Base-by-base conservation (phyloP, 805 yeast species). In the Clavispora phyllophila region DNA sequence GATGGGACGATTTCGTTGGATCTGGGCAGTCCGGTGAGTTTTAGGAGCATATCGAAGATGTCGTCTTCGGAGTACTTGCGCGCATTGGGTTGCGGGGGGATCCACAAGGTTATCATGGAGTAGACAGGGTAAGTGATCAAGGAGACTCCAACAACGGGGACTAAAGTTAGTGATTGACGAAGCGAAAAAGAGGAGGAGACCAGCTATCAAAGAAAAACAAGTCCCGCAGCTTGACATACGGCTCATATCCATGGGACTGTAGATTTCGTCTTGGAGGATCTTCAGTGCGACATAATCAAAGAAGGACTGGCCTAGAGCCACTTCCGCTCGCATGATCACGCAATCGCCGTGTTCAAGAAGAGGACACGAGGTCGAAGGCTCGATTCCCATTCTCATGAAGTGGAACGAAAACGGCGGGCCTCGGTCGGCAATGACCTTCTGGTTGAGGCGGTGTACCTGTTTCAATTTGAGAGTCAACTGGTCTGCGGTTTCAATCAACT, bases 161-260 rank as follows among this genome's bases (percentile, higher is more conserved):
- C 52, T 48, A 24, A 6, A 10, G 47, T 47, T 41, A 45, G 49
- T n/a, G n/a, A n/a, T n/a, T n/a, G n/a, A n/a, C n/a, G n/a, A n/a
- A n/a, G n/a, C n/a, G n/a, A n/a, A n/a, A n/a, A n/a, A n/a, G n/a
- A n/a, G n/a, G n/a, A n/a, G n/a, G n/a, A n/a, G n/a, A n/a, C n/a
- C n/a, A n/a, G n/a, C n/a, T n/a, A n/a, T n/a, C n/a, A n/a, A n/a
- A n/a, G n/a, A 9, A 23, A 18, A 12, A 5, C 14, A 15, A 9
- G 8, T 10, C n/a, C n/a, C n/a, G 14, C 12, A 36, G 13, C 5
- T 7, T 33, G 6, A 41, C 47, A 8, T 34, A 44, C 47, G 23
- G 13, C 33, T 28, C 19, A 25, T 20, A 10, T 33, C 37, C 35
- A 17, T 14, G 7, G 27, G 33, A 7, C 15, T 29, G 29, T 28